phyloP scores from a whole-genome alignment of 345 rosid species.

The Leavenworthia alabamica region DNA sequence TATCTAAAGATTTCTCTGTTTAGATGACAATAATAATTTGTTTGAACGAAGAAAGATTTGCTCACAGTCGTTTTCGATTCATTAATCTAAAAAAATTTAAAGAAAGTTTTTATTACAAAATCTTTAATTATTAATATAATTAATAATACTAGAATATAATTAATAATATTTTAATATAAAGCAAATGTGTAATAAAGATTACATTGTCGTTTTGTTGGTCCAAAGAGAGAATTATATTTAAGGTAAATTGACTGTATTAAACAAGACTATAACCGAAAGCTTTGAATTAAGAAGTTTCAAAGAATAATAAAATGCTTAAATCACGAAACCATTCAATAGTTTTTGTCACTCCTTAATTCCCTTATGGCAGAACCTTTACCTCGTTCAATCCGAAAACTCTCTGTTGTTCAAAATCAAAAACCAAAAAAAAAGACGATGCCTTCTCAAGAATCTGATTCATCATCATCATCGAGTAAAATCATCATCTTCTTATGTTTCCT shows the following conservation, averaged over 20 bases:
- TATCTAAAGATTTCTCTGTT: slow-evolving; percentile 6
- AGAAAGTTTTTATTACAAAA: background rate
- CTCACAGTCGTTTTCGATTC: background rate
- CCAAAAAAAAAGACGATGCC: background rate
- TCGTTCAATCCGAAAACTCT: background rate
- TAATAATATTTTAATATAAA: no score
- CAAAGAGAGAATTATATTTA: background rate
- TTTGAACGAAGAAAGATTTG: background rate
- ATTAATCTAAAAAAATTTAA: background rate
- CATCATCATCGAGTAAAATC: slow-evolving; percentile 17
- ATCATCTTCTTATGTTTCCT: background rate
- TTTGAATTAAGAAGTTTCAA: background rate
- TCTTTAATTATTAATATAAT: no score
- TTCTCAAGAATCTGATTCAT: slow-evolving; percentile 12
- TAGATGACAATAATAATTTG: slow-evolving; percentile 3
- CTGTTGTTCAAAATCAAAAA: background rate
- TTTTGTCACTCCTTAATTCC: background rate
- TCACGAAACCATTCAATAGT: background rate
- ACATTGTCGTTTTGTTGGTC: background rate
- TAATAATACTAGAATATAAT: no score
- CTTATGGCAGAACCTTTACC: background rate
- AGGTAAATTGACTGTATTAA: background rate
- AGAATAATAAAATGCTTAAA: slow-evolving; percentile 13
- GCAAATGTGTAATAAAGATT: background rate
- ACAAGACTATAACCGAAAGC: background rate